Evolutionary conservation across 202 grass and related monocot species (phyloP), one percentile per base, ranked within the genome.

Genomic region (Setaria italica): DNA sequence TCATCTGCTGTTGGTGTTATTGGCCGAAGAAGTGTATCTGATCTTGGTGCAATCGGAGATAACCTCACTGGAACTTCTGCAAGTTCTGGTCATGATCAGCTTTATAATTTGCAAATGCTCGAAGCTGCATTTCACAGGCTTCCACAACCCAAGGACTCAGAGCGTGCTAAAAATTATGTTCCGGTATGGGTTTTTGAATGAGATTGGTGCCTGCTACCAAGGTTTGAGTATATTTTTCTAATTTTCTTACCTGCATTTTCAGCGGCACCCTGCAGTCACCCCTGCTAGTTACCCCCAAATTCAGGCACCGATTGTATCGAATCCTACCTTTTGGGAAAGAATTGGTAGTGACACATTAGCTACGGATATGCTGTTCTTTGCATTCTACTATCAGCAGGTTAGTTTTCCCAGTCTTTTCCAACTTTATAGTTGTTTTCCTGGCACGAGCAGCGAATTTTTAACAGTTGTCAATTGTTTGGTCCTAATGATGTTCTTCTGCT

Each of bases 381-480:
- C 97, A 11, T 99, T 99, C 82, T 99, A 99, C 78, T 94, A 99
- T 81, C 97, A 97, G 82, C 97, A 91, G 87, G 97, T 99, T 48
- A 70, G 56, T 74, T 59, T 46, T 85, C 30, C 15, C 70, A 68
- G 29, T 29, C 50, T 9, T 42, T 78, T 87, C 41, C 70, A 20
- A 50, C 8, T 70, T 54, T 81, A 4, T 34, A 73, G 7, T 82
- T 69, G 7, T 82, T 69, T 79, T 48, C 29, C 69, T 66, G 30
- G 13, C 43, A 68, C 37, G 12, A 47, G 7, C 74, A 45, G 21
- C 2, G 4, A 72, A 14, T 33, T 85, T 80, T 55, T 58, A 81
- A 15, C 10, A 72, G 15, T 11, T 78, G 6, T 73, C n/a, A 51
- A 60, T 74, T 65, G 51, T 77, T 88, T 70, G 41, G 33, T 64